phyloP scores from a whole-genome alignment of 2,329 filamentous ascomycete genomes.

The Colletotrichum graminicola region DNA sequence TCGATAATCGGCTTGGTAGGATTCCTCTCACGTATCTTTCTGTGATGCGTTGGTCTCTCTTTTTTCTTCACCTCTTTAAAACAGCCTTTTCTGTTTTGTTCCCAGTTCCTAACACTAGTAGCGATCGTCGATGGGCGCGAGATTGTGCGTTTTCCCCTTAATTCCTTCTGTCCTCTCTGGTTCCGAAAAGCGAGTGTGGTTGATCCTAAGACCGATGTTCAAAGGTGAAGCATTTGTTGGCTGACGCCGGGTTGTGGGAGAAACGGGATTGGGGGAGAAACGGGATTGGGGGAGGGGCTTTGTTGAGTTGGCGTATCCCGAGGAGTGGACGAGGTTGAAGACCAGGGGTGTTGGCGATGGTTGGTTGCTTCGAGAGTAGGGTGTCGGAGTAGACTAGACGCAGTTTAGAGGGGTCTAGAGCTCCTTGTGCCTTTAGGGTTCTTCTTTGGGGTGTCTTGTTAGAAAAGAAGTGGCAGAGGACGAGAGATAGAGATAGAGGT shows the following conservation, averaged over 20 bases:
- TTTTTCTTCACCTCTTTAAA: slow-evolving; percentile 14
- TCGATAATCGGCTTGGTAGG: slow-evolving; percentile 23
- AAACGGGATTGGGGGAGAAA: not conserved
- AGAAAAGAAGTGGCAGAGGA: slow-evolving; percentile 27
- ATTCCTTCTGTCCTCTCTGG: slow-evolving; percentile 24
- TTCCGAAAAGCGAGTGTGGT: slow-evolving; percentile 51
- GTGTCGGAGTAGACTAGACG: not conserved
- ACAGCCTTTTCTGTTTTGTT: slow-evolving; percentile 6
- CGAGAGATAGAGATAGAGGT: slow-evolving; percentile 42
- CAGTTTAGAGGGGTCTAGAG: slow-evolving; percentile 4
- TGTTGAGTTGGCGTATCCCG: slow-evolving; percentile 11
- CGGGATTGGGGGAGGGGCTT: not conserved
- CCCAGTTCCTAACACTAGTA: slow-evolving; percentile 47
- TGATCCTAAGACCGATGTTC: slow-evolving; percentile 41
- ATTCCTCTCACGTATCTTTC: slow-evolving; percentile 41
- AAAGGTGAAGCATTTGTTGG: slow-evolving; percentile 34
- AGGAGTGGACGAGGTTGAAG: slow-evolving; percentile 20
- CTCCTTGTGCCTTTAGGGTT: slow-evolving; percentile 12
- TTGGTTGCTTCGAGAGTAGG: slow-evolving; percentile 14
- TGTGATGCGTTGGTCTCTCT: slow-evolving; percentile 33
- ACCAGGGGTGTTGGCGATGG: slow-evolving; percentile 26
- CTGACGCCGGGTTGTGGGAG: slow-evolving; percentile 15
- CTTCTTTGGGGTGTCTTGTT: slow-evolving; percentile 42
- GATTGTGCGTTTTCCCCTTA: slow-evolving; percentile 35
- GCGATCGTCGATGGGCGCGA: slow-evolving; percentile 53